These are phyloP conservation scores for Apophysomyces ossiformis DNA, from an alignment of 371 early-diverging fungal species.

Conservation along the genomic window DNA sequence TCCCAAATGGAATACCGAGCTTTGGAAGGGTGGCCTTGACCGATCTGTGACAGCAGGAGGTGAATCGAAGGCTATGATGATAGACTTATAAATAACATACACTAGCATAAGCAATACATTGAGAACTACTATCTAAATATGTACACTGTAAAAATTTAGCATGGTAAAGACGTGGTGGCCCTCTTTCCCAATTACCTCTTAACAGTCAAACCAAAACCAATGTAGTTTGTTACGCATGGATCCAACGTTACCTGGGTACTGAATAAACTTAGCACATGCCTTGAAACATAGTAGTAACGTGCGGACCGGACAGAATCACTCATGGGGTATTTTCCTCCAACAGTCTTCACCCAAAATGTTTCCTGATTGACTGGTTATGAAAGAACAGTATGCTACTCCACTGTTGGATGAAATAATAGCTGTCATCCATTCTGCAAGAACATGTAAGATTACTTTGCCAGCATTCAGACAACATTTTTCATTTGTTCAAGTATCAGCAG, in stretches of 20 bases:
- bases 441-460: not conserved
- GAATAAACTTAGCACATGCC: too few relatives aligned
- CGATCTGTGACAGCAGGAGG: not conserved
- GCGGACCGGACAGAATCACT: not conserved
- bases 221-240: too few relatives aligned
- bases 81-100: not conserved
- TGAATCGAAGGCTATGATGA: slow-evolving; percentile 14
- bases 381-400: not conserved
- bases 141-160: not conserved
- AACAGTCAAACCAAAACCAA: too few relatives aligned
- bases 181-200: too few relatives aligned
- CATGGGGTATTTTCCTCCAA: not conserved
- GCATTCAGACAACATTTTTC: not conserved
- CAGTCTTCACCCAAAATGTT: not conserved
- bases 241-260: too few relatives aligned
- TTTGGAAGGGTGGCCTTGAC: slow-evolving; percentile 50
- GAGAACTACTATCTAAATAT: not conserved
- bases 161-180: not conserved
- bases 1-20: slow-evolving; percentile 83
- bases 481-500: not conserved
- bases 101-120: not conserved
- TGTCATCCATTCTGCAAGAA: not conserved
- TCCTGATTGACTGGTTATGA: not conserved
- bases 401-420: not conserved
- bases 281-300: too few relatives aligned